Evolutionary conservation across 2,329 filamentous ascomycete genomes (phyloP), one percentile per base, ranked within the genome.

Genomic region (Diaporthe aspalathi): DNA sequence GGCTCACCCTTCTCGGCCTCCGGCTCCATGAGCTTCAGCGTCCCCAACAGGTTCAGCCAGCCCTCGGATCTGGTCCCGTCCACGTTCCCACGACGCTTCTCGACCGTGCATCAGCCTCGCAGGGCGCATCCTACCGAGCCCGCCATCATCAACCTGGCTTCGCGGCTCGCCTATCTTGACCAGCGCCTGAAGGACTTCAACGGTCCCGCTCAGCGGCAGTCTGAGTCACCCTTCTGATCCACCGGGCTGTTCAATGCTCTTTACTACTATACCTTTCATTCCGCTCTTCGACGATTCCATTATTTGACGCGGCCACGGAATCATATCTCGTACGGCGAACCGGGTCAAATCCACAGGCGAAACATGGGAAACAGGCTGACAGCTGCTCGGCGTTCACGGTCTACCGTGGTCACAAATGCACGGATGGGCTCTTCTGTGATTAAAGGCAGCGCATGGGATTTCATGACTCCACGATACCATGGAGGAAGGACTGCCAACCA

Each of bases 1-100:
- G 88, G 89, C 38, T 91, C 89, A 6, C 89, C 89, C 0, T 91
- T 91, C 73, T 81, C 84, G 9, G 83, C 83, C 43, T 78, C 83
- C 12, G 82, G 79, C 69, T 83, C 85, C 16, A 49, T 63, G 43
- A 89, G 86, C 78, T 85, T 89, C 76, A 91, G 89, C 56, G 89
- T 91, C 73, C 89, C 90, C n/a, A 88, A 87, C 71, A 85, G 89
- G 50, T 78, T 87, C 38, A 85, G 84, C 40, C 84, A 86, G 74
- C 82, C 84, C 2, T 79, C 81, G 16, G 82, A 81, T 50, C 80
- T 88, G 43, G 84, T 86, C 60, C 75, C 84, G 63, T 81, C 82
- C 24, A 78, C 83, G 67, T 79, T 85, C 70, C 83, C 84, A 5
- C 83, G 85, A 35, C 87, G 87, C 2, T 90, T 89, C 77, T 86